A percentile compares a stretch with the other conserved stretches of the same genome.
phyloP scores from a whole-genome alignment of 2,329 filamentous ascomycete species.

The Sporothrix phasma region DNA sequence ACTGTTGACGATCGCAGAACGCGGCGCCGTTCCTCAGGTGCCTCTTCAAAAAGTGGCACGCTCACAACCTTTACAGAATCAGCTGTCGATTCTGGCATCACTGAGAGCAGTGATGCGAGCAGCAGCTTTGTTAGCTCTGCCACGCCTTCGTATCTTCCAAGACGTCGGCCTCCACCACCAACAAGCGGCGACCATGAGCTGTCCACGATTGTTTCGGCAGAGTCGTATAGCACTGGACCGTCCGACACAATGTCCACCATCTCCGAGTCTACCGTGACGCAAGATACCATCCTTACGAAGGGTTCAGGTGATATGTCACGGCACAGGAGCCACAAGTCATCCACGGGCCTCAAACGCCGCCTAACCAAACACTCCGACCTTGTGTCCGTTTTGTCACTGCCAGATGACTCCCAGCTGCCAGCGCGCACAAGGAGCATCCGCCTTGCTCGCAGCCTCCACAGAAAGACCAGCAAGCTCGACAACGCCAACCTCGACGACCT shows the following conservation, averaged over 20 bases:
- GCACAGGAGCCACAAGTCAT: constrained; percentile 35
- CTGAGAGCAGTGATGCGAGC: constrained; percentile 18
- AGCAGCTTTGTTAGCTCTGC: constrained; percentile 17
- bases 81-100: constrained; percentile 23
- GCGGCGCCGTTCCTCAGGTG: constrained; percentile 25
- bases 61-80: constrained; percentile 21
- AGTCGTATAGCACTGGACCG: constrained; percentile 34
- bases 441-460: constrained; percentile 69
- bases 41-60: constrained; percentile 24
- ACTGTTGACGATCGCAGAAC: constrained; percentile 21
- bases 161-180: constrained; percentile 39
- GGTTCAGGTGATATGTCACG: constrained; percentile 36
- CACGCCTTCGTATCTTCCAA: constrained; percentile 17
- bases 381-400: constrained; percentile 68
- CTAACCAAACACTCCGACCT: constrained; percentile 89
- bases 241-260: constrained; percentile 43
- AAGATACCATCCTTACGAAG: constrained; percentile 40
- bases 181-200: constrained; percentile 46
- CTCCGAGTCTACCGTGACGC: constrained; percentile 43
- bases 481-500: constrained; percentile 65
- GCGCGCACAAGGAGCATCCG: constrained; percentile 58
- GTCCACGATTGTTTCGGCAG: constrained; percentile 48
- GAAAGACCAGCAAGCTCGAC: constrained; percentile 55
- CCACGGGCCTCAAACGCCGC: constrained; percentile 54
- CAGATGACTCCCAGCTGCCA: constrained; percentile 45